Conservation (phyloP, 2,329 filamentous ascomycete species). For the Aurifilum marmelostoma region DNA sequence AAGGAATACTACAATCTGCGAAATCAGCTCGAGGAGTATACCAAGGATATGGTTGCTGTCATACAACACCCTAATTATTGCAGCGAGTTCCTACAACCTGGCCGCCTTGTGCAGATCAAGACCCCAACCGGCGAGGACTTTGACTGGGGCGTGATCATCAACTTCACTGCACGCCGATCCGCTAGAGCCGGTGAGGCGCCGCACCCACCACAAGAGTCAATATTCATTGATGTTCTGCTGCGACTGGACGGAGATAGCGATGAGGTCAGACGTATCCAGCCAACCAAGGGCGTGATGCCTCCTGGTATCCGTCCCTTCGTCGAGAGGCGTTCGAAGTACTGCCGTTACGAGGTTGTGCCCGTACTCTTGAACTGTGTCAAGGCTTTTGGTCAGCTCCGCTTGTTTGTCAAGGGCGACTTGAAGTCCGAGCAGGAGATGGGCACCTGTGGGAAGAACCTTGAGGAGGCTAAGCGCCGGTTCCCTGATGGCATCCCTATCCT, state of each 20-base stretch:
- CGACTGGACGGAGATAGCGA: conserved; percentile 56
- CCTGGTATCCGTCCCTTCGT: conserved; percentile 60
- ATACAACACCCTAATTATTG: conserved; percentile 92
- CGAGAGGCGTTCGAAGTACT: conserved; percentile 58
- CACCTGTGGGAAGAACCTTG: conserved; percentile 69
- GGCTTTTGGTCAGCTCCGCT: conserved; percentile 78
- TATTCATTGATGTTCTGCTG: conserved; percentile 82
- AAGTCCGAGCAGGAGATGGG: conserved; percentile 66
- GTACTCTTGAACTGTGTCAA: conserved; percentile 85
- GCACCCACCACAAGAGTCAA: conserved; percentile 74
- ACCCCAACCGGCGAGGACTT: conserved; percentile 77
- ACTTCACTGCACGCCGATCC: conserved; percentile 67
- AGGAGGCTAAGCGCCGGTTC: conserved; percentile 84
- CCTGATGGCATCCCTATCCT: conserved; percentile 87
- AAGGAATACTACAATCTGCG: conserved; percentile 93
- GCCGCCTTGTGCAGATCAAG: conserved; percentile 86
- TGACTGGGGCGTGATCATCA: conserved; percentile 90
- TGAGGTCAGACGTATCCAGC: conserved; percentile 51
- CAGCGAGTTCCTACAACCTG: conserved; percentile 80
- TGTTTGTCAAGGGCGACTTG: conserved; percentile 81
- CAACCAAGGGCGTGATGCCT: conserved; percentile 67
- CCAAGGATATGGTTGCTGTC: conserved; percentile 86
- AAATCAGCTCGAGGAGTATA: conserved; percentile 80
- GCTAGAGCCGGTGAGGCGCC: conserved; percentile 71
- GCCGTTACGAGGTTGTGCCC: conserved; percentile 80